Evolutionary conservation across 768 basidiomycete genomes (phyloP).

Genomic region (Mycena polygramma): DNA sequence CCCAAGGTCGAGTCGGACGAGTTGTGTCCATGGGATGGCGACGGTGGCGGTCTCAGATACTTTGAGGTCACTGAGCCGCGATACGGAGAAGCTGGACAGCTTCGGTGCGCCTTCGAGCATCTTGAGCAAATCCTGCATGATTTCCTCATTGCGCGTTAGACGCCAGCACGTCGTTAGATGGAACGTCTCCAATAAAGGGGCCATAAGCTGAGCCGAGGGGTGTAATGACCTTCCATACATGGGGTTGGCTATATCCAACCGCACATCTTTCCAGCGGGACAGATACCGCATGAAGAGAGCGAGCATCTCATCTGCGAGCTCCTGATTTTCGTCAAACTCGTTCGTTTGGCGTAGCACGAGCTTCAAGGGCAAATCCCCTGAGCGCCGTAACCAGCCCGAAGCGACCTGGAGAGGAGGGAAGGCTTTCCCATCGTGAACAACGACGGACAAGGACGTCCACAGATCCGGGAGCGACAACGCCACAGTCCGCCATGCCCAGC

Average conservation of each 20-base stretch:
- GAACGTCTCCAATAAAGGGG: constrained; percentile 49
- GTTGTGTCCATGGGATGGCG: constrained; percentile 50
- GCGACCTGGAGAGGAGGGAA: constrained; percentile 47
- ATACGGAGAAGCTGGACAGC: constrained; percentile 47
- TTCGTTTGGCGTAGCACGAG: constrained; percentile 50
- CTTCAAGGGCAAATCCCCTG: constrained; percentile 48
- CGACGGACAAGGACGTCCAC: constrained; percentile 55
- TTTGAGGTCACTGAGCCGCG: constrained; percentile 47
- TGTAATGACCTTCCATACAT: constrained; percentile 42
- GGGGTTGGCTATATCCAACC: constrained; percentile 49
- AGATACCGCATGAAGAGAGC: constrained; percentile 48
- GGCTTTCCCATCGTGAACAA: constrained; percentile 46
- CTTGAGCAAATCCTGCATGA: constrained; percentile 47
- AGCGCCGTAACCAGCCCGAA: constrained; percentile 49
- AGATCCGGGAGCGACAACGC: constrained; percentile 53
- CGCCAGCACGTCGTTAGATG: constrained; percentile 45
- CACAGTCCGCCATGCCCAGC: constrained; percentile 56
- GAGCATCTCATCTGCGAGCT: constrained; percentile 45
- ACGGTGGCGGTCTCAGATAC: constrained; percentile 42
- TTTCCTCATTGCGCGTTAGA: constrained; percentile 43
- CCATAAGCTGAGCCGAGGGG: constrained; percentile 38
- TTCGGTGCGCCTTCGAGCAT: constrained; percentile 47
- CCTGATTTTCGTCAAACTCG: constrained; percentile 47
- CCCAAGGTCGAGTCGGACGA: constrained; percentile 41
- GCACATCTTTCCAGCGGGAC: constrained; percentile 48